These are phyloP conservation scores for Vigna trinervia DNA, from an alignment of 306 rosid genomes.

Conservation along the genomic window DNA sequence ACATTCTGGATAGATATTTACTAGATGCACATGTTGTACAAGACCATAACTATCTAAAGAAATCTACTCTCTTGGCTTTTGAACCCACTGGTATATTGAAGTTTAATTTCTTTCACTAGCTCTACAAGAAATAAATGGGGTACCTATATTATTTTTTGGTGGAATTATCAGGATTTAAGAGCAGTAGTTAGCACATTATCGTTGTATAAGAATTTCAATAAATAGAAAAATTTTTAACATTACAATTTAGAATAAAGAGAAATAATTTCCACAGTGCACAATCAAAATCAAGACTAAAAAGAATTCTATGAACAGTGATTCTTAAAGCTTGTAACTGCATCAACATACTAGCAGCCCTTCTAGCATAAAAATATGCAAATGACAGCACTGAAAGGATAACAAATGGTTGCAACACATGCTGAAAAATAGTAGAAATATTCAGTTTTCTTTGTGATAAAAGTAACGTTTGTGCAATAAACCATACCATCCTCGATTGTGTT, in stretches of 20 bases:
- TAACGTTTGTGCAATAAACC: conserved; percentile 32
- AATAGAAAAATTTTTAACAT: background rate
- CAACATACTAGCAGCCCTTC: conserved; percentile 3
- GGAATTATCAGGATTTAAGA: background rate
- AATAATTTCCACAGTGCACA: conserved; percentile 12
- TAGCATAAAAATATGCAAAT: conserved; percentile 23
- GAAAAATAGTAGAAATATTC: conserved; percentile 33
- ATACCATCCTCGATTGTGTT: conserved; percentile 95
- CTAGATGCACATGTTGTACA: background rate
- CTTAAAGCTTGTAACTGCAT: background rate
- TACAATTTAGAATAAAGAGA: background rate
- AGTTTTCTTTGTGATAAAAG: conserved; percentile 13
- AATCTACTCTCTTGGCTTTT: conserved; percentile 1
- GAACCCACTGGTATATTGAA: background rate
- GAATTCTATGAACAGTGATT: conserved; percentile 11
- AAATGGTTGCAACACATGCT: conserved; percentile 1
- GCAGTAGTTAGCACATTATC: background rate
- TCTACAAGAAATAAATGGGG: conserved; percentile 9
- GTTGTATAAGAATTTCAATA: background rate
- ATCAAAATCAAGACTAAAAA: conserved; percentile 2
- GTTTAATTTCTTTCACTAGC: conserved; percentile 10
- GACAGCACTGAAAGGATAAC: conserved; percentile 3
- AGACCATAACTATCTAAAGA: background rate
- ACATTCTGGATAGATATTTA: conserved; percentile 9
- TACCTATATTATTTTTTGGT: background rate